Evolutionary conservation across 805 yeast genomes (phyloP).

Genomic region (Wickerhamomyces queroliae): DNA sequence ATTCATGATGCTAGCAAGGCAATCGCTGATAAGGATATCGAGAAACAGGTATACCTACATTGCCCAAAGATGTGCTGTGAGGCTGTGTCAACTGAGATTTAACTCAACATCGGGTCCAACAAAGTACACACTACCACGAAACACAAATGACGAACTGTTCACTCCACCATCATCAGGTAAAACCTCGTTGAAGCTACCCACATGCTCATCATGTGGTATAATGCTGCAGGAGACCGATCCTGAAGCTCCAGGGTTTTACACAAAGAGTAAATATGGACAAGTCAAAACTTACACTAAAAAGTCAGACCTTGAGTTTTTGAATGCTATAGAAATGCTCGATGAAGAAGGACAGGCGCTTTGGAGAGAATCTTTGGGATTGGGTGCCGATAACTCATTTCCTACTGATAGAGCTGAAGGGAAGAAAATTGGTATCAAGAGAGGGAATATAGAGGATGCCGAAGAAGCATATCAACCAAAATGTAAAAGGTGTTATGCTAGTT

Average conservation of each 20-base stretch:
- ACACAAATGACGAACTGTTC: neutral
- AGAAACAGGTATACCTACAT: neutral
- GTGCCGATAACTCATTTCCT: slow-evolving; percentile 2
- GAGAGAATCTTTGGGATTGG: slow-evolving; percentile 1
- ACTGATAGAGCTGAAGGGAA: slow-evolving; percentile 3
- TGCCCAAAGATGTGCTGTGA: neutral
- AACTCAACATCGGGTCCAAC: neutral
- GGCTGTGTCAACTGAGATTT: neutral
- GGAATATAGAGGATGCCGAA: slow-evolving; percentile 1
- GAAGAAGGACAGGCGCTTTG: neutral
- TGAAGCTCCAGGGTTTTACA: neutral
- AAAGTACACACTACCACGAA: neutral
- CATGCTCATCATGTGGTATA: slow-evolving; percentile 1
- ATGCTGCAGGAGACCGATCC: neutral
- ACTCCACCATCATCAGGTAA: neutral
- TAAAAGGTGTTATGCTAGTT: slow-evolving; percentile 49
- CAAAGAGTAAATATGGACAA: neutral
- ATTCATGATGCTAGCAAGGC: neutral
- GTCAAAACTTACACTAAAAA: neutral
- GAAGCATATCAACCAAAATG: slow-evolving; percentile 29
- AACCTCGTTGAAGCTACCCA: neutral
- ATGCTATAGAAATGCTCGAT: neutral
- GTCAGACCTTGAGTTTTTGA: neutral
- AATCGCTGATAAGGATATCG: neutral
- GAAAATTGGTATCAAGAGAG: slow-evolving; percentile 1